Conservation (phyloP, 2,329 filamentous ascomycete genomes). For the Tolypocladium inflatum region DNA sequence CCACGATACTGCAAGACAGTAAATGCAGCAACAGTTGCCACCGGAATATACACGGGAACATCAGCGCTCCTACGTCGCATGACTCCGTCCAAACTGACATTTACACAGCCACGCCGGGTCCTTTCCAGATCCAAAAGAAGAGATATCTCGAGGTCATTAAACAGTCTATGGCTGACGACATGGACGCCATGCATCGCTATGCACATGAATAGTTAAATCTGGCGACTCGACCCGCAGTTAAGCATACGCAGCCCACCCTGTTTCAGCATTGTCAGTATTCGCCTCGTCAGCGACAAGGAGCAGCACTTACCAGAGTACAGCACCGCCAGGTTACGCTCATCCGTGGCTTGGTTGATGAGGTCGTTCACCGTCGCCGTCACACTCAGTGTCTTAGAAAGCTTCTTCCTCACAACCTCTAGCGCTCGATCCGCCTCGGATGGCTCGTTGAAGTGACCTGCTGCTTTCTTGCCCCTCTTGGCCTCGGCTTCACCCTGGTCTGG, state of each 20-base stretch:
- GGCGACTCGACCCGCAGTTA: slow-evolving; percentile 9
- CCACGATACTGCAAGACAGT: too few relatives aligned
- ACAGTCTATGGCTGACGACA: neutral
- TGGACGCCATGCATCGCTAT: neutral
- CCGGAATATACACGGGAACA: too few relatives aligned
- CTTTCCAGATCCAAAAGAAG: neutral
- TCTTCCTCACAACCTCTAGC: slow-evolving; percentile 89
- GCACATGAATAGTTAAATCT: neutral
- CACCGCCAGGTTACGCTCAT: slow-evolving; percentile 85
- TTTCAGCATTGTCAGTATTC: slow-evolving; percentile 10
- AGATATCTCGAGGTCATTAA: neutral
- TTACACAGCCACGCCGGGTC: neutral
- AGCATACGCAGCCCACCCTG: slow-evolving; percentile 38
- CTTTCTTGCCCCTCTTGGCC: slow-evolving; percentile 25
- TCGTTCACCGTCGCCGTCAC: slow-evolving; percentile 95
- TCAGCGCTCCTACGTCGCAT: neutral
- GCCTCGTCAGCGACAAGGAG: neutral
- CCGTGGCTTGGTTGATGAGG: slow-evolving; percentile 88
- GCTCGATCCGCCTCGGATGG: slow-evolving; percentile 78
- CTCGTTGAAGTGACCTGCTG: slow-evolving; percentile 37
- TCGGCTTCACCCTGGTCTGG: slow-evolving; percentile 29
- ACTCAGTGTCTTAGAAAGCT: slow-evolving; percentile 86
- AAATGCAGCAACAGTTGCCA: too few relatives aligned
- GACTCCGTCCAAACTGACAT: neutral
- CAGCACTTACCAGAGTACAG: slow-evolving; percentile 66